Conservation (phyloP, 352 stramenopile genomes). For the Aphanomyces invadans region DNA sequence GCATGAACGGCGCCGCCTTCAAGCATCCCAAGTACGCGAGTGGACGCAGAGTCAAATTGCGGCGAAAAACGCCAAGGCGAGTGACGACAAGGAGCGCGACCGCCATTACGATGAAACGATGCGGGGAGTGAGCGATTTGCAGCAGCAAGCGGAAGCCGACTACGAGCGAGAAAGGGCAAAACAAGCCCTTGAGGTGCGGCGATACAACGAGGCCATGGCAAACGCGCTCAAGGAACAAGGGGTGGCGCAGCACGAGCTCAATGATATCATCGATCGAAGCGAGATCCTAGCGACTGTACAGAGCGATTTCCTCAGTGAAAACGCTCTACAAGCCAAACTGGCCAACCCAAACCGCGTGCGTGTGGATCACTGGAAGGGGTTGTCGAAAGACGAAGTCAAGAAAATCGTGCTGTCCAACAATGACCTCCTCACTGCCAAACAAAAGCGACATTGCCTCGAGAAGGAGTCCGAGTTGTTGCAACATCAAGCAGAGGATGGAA, state of each 20-base stretch:
- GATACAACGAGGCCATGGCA: slow-evolving; percentile 12
- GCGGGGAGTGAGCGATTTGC: slow-evolving; percentile 17
- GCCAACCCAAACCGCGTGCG: slow-evolving; percentile 42
- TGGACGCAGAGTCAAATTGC: slow-evolving; percentile 53
- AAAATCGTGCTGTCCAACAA: slow-evolving; percentile 52
- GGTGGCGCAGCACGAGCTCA: slow-evolving; percentile 38
- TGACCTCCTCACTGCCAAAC: slow-evolving; percentile 44
- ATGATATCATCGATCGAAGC: slow-evolving; percentile 33
- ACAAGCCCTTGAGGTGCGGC: slow-evolving; percentile 39
- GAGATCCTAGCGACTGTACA: slow-evolving; percentile 54
- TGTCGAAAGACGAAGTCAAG: slow-evolving; percentile 52
- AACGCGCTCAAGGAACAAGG: slow-evolving; percentile 56
- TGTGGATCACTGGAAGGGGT: slow-evolving; percentile 74
- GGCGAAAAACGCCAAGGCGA: slow-evolving; percentile 38
- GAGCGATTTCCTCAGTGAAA: slow-evolving; percentile 67
- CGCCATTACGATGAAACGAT: slow-evolving; percentile 7
- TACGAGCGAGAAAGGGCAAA: slow-evolving; percentile 48
- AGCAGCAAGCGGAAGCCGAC: slow-evolving; percentile 34
- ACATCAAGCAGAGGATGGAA: slow-evolving; percentile 30
- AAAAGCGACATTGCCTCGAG: slow-evolving; percentile 33
- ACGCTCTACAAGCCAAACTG: slow-evolving; percentile 42
- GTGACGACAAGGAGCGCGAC: slow-evolving; percentile 26
- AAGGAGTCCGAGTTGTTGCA: slow-evolving; percentile 36
- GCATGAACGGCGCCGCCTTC: slow-evolving; percentile 49
- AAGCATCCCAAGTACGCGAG: slow-evolving; percentile 60